phyloP scores from a whole-genome alignment of 2,329 filamentous ascomycete genomes.

The Fusarium fracticaudum region DNA sequence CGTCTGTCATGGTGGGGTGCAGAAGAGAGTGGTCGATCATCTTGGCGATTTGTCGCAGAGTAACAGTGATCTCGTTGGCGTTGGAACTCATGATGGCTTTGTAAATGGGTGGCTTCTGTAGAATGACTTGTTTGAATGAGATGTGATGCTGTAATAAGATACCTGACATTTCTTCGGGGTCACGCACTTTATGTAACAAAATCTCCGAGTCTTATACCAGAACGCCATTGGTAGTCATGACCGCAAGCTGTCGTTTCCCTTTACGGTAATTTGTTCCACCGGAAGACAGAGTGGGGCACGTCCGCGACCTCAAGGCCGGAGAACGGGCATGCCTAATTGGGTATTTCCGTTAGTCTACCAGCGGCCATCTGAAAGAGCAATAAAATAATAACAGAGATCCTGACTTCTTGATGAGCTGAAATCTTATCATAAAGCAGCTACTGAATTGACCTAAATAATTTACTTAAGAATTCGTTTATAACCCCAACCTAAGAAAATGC shows the following conservation, averaged over 20 bases:
- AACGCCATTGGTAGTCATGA: background rate
- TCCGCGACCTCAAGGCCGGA: no score
- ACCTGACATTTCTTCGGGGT: rapidly evolving
- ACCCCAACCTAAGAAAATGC: background rate
- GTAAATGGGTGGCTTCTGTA: rapidly evolving
- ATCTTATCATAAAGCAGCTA: rapidly evolving
- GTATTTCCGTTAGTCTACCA: background rate
- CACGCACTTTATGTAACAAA: rapidly evolving
- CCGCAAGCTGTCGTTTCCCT: rapidly evolving
- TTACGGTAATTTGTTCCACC: background rate
- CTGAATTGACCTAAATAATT: rapidly evolving
- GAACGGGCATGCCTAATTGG: background rate
- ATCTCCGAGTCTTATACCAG: background rate
- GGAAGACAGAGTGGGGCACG: background rate
- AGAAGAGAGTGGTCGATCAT: slow-evolving; percentile 70
- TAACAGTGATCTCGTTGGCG: slow-evolving; percentile 47
- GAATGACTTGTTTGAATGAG: rapidly evolving
- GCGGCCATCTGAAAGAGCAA: background rate
- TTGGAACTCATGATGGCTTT: background rate
- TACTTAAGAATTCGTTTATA: rapidly evolving
- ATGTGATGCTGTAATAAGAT: rapidly evolving
- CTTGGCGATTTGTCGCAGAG: slow-evolving; percentile 59
- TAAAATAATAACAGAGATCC: background rate
- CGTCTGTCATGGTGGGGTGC: slow-evolving; percentile 69
- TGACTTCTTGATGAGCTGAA: rapidly evolving